phyloP scores from a whole-genome alignment of 176 grass and related monocot species.

The Oropetium thomaeum region DNA sequence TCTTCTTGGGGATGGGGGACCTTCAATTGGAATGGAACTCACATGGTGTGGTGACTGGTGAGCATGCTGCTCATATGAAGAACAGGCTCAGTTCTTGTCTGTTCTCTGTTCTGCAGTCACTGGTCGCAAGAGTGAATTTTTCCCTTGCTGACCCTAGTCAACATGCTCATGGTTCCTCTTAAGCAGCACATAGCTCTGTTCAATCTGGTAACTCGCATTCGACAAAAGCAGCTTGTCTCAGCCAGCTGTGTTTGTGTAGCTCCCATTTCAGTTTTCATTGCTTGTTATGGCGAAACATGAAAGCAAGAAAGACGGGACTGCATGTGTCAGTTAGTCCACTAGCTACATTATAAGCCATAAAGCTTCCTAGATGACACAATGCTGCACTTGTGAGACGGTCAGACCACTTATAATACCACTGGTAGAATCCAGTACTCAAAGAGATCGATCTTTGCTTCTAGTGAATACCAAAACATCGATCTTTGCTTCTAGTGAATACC shows the following conservation, averaged over 20 bases:
- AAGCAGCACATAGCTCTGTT: too few species aligned
- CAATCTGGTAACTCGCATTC: too few species aligned
- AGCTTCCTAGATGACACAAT: neutral
- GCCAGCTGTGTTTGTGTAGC: too few species aligned
- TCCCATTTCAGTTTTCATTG: neutral
- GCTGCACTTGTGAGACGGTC: neutral
- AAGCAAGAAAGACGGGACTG: neutral
- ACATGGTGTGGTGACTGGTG: too few species aligned
- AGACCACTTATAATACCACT: neutral
- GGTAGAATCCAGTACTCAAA: neutral
- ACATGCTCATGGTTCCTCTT: too few species aligned
- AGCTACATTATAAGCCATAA: constrained; percentile 5
- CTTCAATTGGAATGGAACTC: too few species aligned
- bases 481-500: neutral
- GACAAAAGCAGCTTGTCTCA: too few species aligned
- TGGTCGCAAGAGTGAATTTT: too few species aligned
- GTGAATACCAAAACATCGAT: neutral
- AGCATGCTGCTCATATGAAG: neutral
- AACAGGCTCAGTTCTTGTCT: too few species aligned
- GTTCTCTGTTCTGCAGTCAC: too few species aligned
- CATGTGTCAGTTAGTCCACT: neutral
- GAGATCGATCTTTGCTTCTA: neutral
- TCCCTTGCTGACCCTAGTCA: too few species aligned
- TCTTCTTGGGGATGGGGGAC: too few species aligned
- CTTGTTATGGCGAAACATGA: constrained; percentile 1